phyloP scores from a whole-genome alignment of 768 basidiomycete genomes.

The Mycena floridula region DNA sequence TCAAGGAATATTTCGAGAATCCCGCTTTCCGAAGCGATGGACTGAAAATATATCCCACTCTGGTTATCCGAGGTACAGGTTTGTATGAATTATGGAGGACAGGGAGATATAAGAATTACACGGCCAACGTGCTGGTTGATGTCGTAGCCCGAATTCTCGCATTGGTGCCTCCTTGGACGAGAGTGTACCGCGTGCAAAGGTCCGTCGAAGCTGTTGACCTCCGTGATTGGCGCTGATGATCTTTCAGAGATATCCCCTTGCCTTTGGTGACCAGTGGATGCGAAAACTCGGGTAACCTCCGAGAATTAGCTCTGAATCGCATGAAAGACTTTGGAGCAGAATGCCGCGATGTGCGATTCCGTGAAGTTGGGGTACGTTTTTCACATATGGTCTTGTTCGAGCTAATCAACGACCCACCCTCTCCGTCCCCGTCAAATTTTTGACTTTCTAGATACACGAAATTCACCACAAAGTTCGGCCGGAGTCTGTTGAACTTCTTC shows the following conservation, averaged over 20 bases:
- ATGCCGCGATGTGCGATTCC: slow-evolving; percentile 94
- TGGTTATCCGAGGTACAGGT: slow-evolving; percentile 96
- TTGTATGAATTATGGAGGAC: slow-evolving; percentile 95
- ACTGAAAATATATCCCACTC: slow-evolving; percentile 95
- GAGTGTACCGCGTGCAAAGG: slow-evolving; percentile 98
- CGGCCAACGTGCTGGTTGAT: slow-evolving; percentile 96
- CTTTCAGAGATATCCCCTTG: slow-evolving; percentile 84
- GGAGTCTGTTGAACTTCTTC: slow-evolving; percentile 89
- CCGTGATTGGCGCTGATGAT: slow-evolving; percentile 1
- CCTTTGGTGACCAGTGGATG: slow-evolving; percentile 96
- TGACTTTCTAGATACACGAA: slow-evolving; percentile 95
- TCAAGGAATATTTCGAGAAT: slow-evolving; percentile 99
- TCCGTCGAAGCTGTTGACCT: slow-evolving; percentile 18
- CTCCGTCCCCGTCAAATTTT: too few relatives aligned
- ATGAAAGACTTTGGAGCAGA: slow-evolving; percentile 99
- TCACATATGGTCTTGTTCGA: too few relatives aligned
- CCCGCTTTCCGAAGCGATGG: slow-evolving; percentile 97
- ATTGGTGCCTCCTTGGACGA: slow-evolving; percentile 96
- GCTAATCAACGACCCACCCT: too few relatives aligned
- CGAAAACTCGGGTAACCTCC: slow-evolving; percentile 94
- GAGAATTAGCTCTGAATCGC: slow-evolving; percentile 91
- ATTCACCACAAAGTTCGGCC: slow-evolving; percentile 98
- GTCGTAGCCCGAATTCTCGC: slow-evolving; percentile 95
- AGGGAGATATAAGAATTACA: slow-evolving; percentile 98
- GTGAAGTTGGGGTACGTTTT: slow-evolving; percentile 88